Evolutionary conservation across 768 basidiomycete genomes (phyloP).

Genomic region (Rubroboletus satanas): DNA sequence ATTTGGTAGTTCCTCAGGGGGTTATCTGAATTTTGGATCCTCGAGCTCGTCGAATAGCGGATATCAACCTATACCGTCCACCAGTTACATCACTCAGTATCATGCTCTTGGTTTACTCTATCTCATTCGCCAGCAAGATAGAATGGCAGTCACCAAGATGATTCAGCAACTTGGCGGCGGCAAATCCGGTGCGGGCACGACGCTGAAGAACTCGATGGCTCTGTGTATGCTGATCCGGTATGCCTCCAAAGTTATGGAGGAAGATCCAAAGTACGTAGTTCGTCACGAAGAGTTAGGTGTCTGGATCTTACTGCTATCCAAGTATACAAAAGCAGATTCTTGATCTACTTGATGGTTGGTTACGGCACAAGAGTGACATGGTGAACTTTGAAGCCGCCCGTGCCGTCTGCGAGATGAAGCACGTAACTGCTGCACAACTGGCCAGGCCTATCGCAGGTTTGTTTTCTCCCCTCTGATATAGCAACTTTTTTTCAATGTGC

Average conservation of each 20-base stretch:
- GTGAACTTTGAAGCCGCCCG: slow-evolving; percentile 98
- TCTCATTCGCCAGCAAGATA: slow-evolving; percentile 92
- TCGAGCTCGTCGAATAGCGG: slow-evolving; percentile 50
- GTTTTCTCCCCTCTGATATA: slow-evolving; percentile 18
- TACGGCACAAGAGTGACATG: slow-evolving; percentile 99
- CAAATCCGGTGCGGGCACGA: slow-evolving; percentile 77
- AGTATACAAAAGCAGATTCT: slow-evolving; percentile 92
- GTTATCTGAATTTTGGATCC: slow-evolving; percentile 71
- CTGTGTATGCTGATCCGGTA: slow-evolving; percentile 98
- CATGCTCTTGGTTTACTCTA: slow-evolving; percentile 93
- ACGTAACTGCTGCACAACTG: slow-evolving; percentile 71
- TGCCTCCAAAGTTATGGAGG: slow-evolving; percentile 98
- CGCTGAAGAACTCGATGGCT: slow-evolving; percentile 93
- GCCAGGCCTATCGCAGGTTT: slow-evolving; percentile 85
- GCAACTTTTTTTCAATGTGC: slow-evolving; percentile 5
- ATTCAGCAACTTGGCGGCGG: slow-evolving; percentile 95
- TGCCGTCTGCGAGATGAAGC: slow-evolving; percentile 94
- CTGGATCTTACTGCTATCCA: neutral
- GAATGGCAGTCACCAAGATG: slow-evolving; percentile 99
- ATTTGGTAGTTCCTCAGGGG: slow-evolving; percentile 53
- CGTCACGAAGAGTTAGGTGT: neutral
- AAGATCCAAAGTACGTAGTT: slow-evolving; percentile 86
- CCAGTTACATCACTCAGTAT: slow-evolving; percentile 94
- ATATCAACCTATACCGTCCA: slow-evolving; percentile 78
- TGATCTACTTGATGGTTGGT: slow-evolving; percentile 90